phyloP scores from a whole-genome alignment of 2,329 filamentous ascomycete genomes.

The Neoscytalidium dimidiatum region DNA sequence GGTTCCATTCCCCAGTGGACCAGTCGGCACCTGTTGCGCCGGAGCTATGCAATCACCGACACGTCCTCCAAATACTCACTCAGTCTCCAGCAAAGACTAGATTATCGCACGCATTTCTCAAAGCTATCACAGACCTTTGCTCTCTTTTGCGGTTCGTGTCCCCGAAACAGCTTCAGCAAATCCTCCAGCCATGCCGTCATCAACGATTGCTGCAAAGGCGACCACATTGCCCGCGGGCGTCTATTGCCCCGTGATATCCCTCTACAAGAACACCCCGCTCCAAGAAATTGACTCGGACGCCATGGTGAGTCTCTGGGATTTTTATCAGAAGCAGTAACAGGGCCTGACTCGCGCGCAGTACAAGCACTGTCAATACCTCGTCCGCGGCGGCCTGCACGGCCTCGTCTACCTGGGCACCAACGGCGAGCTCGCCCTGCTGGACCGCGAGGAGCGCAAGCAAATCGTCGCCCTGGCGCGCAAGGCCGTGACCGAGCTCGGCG shows the following conservation, averaged over 20 bases:
- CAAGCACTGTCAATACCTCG: slow-evolving; percentile 45
- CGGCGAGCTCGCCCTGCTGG: slow-evolving; percentile 49
- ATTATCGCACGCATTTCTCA: neutral
- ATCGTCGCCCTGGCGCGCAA: slow-evolving; percentile 44
- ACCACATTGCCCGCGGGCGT: slow-evolving; percentile 43
- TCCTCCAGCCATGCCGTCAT: neutral
- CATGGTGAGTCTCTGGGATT: slow-evolving; percentile 31
- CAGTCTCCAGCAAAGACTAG: no score
- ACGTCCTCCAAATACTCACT: neutral
- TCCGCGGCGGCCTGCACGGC: slow-evolving; percentile 48
- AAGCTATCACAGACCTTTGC: neutral
- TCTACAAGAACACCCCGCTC: slow-evolving; percentile 44
- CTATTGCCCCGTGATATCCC: slow-evolving; percentile 51
- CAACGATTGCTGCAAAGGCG: slow-evolving; percentile 37
- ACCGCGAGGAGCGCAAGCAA: slow-evolving; percentile 41
- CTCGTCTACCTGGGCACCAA: slow-evolving; percentile 53
- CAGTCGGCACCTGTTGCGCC: neutral
- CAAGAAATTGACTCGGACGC: slow-evolving; percentile 50
- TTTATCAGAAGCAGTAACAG: no score
- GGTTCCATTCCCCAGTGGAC: neutral
- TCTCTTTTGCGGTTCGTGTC: no score
- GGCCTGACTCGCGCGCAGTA: slow-evolving; percentile 23
- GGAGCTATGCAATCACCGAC: neutral
- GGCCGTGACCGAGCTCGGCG: slow-evolving; percentile 39
- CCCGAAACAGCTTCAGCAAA: neutral